Evolutionary conservation across 164 flowering plant species (phyloP).

Genomic region (Magnolia changhungtana): DNA sequence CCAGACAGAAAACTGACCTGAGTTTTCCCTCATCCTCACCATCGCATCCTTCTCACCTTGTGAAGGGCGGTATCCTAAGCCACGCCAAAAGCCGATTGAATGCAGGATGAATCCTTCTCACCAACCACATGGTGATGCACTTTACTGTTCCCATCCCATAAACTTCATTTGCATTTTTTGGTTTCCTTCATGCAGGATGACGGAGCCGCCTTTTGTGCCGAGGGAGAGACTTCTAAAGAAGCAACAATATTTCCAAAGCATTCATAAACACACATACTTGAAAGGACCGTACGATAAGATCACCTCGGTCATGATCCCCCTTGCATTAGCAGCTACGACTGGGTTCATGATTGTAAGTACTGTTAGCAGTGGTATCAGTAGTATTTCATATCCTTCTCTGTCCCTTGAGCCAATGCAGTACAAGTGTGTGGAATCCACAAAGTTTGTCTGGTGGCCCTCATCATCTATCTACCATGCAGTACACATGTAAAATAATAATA

Average conservation of each 20-base stretch:
- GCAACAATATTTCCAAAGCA: slow-evolving; percentile 55
- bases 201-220: slow-evolving; percentile 48
- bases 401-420: background rate
- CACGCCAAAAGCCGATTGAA: too few species aligned
- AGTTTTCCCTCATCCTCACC: too few species aligned
- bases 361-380: background rate
- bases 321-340: slow-evolving; percentile 47
- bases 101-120: too few species aligned
- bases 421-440: background rate
- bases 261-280: slow-evolving; percentile 59
- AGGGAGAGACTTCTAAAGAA: slow-evolving; percentile 61
- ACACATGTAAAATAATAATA: too few species aligned
- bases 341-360: slow-evolving; percentile 51
- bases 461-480: background rate
- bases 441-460: background rate
- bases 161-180: background rate
- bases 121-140: background rate
- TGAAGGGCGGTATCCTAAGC: too few species aligned
- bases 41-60: too few species aligned
- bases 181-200: slow-evolving; percentile 20
- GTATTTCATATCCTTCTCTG: background rate
- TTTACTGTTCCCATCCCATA: background rate
- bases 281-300: slow-evolving; percentile 64
- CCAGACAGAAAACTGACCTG: too few species aligned
- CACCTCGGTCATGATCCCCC: slow-evolving; percentile 73